Evolutionary conservation across 345 rosid genomes (phyloP).

Genomic region (Eucalyptus victrix): DNA sequence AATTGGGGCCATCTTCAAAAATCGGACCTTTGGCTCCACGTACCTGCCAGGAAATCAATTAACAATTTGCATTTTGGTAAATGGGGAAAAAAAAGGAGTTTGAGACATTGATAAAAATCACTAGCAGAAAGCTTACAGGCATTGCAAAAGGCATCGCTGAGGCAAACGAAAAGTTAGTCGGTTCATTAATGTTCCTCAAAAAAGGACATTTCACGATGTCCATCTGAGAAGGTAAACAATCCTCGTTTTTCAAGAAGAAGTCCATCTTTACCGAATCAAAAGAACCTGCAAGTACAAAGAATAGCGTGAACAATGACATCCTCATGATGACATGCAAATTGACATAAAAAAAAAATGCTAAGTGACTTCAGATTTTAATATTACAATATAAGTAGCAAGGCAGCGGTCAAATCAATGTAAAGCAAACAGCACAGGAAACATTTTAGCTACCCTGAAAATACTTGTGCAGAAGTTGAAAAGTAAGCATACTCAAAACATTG

Average conservation of each 20-base stretch:
- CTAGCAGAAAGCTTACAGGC: constrained; percentile 45
- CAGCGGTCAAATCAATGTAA: neutral
- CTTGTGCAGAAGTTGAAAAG: neutral
- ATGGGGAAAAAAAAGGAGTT: neutral
- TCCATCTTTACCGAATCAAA: constrained; percentile 30
- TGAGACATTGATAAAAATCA: neutral
- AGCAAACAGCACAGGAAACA: neutral
- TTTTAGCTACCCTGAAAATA: neutral
- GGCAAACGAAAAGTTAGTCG: constrained; percentile 76
- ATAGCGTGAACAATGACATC: neutral
- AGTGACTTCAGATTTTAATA: neutral
- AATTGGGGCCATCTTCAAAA: constrained; percentile 97
- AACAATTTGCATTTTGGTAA: neutral
- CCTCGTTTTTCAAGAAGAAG: constrained; percentile 45
- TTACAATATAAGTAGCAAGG: neutral
- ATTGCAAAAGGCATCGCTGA: constrained; percentile 51
- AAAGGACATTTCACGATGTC: constrained; percentile 78
- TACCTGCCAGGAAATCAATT: neutral
- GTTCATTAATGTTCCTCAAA: constrained; percentile 94
- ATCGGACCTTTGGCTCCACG: constrained; percentile 70
- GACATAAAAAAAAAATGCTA: neutral
- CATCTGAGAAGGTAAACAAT: constrained; percentile 26
- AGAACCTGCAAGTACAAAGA: constrained; percentile 12
- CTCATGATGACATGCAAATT: neutral
- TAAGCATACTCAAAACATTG: neutral